Conservation (phyloP, 1,284 basidiomycete species). For the Golubevia pallescens region DNA sequence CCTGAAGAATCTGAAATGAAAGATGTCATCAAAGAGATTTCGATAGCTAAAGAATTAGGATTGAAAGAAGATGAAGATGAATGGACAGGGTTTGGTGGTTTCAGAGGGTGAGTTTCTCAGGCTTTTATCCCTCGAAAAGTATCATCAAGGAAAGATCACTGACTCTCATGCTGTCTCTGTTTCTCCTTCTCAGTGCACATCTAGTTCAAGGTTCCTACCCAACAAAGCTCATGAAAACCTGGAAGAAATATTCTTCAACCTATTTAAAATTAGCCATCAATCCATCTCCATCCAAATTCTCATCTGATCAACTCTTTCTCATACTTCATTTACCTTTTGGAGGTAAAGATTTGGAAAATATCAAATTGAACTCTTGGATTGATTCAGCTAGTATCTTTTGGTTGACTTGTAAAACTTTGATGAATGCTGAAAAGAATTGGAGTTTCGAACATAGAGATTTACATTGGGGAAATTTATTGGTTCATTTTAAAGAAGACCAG, state of each 20-base stretch:
- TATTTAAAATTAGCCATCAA: neutral
- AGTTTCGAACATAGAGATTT: constrained; percentile 58
- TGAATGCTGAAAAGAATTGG: constrained; percentile 25
- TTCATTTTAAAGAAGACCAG: constrained; percentile 7
- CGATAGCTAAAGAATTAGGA: neutral
- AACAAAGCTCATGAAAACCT: constrained; percentile 28
- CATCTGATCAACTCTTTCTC: constrained; percentile 33
- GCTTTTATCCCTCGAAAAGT: neutral
- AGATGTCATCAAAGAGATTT: neutral
- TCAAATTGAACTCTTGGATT: constrained; percentile 24
- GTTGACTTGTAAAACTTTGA: constrained; percentile 35
- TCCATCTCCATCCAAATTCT: constrained; percentile 7
- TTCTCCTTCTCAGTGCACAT: constrained; percentile 15
- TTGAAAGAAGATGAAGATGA: neutral
- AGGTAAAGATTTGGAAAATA: constrained; percentile 43
- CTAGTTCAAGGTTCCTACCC: constrained; percentile 46
- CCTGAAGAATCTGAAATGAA: neutral
- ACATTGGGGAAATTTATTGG: constrained; percentile 62
- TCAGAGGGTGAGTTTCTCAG: neutral
- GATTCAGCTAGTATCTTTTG: constrained; percentile 44
- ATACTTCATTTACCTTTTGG: constrained; percentile 48
- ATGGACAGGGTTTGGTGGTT: neutral
- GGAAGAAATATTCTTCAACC: constrained; percentile 35
- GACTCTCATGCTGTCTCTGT: neutral
- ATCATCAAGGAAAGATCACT: no score